A percentile compares a stretch with the other conserved stretches of the same genome.
Conservation (phyloP, 352 stramenopile species). For the Elongisporangium undulatum region DNA sequence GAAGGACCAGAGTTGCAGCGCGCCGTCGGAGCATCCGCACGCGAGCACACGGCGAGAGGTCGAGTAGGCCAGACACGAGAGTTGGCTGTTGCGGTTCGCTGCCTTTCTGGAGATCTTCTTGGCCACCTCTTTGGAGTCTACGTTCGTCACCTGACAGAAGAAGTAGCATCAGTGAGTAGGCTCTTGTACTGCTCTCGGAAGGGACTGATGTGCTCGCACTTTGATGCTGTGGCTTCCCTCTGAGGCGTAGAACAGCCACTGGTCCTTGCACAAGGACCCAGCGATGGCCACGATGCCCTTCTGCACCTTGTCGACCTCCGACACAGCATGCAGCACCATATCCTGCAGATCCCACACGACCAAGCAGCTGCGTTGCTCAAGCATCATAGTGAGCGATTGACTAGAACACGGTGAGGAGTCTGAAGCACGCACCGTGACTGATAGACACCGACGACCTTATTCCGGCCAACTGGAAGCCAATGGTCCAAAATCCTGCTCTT, state of each 20-base stretch:
- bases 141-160: conserved; percentile 19
- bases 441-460: conserved; percentile 50
- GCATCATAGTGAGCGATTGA: background rate
- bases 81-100: conserved; percentile 44
- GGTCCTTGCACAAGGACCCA: conserved; percentile 46
- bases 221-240: conserved; percentile 78
- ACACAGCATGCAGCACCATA: conserved; percentile 49
- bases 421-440: conserved; percentile 29
- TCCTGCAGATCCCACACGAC: conserved; percentile 68
- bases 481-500: conserved; percentile 38
- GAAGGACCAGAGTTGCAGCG: conserved; percentile 59
- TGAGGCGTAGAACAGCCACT: conserved; percentile 66
- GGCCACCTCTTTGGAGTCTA: conserved; percentile 39
- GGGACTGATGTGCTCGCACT: conserved; percentile 4
- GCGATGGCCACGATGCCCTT: conserved; percentile 53
- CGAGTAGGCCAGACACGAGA: conserved; percentile 52
- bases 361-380: conserved; percentile 18
- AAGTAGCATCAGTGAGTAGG: no score
- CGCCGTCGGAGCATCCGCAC: conserved; percentile 61
- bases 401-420: background rate
- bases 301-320: conserved; percentile 58
- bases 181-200: no score
- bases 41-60: conserved; percentile 43
- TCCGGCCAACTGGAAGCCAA: conserved; percentile 33
- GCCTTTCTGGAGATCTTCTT: conserved; percentile 77